Evolutionary conservation across 2,329 filamentous ascomycete genomes (phyloP).

Genomic region (Colletotrichum aenigma): DNA sequence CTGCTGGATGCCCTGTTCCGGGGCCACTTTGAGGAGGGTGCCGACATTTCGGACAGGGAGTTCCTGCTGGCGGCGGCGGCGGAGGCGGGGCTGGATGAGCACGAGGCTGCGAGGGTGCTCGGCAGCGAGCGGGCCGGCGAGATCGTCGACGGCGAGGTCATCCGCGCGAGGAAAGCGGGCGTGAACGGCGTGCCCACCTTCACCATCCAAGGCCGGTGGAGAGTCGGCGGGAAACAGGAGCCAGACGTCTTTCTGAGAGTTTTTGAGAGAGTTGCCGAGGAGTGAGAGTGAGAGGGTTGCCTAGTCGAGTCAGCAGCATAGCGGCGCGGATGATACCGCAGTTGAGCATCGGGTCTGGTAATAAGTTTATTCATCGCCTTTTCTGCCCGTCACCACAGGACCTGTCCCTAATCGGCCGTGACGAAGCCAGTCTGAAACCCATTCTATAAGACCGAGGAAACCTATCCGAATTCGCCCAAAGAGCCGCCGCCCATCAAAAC

Average conservation of each 20-base stretch:
- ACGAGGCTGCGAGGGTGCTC: conserved; percentile 25
- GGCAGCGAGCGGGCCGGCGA: conserved; percentile 27
- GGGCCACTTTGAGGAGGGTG: conserved; percentile 44
- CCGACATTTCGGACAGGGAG: conserved; percentile 43
- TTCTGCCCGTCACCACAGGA: background rate
- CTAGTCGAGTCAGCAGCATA: background rate
- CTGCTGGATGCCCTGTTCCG: conserved; percentile 46
- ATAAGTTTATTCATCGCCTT: background rate
- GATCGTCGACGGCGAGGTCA: conserved; percentile 34
- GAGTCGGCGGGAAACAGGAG: conserved; percentile 75
- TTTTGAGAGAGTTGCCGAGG: conserved; percentile 61
- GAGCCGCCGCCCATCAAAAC: background rate
- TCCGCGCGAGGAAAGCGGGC: conserved; percentile 30
- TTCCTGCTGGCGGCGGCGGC: conserved; percentile 41
- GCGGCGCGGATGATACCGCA: background rate
- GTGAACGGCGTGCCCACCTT: conserved; percentile 77
- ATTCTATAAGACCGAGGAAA: conserved; percentile 3
- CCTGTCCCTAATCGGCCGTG: background rate
- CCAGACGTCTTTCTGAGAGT: conserved; percentile 67
- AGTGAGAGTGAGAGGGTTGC: background rate
- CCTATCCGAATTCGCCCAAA: background rate
- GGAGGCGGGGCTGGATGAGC: conserved; percentile 32
- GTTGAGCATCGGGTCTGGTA: background rate
- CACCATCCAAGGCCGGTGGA: conserved; percentile 70
- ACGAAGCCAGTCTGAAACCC: background rate